These are phyloP conservation scores for Starmerella ratchasimensis DNA, from an alignment of 805 yeast genomes.

Conservation along the genomic window DNA sequence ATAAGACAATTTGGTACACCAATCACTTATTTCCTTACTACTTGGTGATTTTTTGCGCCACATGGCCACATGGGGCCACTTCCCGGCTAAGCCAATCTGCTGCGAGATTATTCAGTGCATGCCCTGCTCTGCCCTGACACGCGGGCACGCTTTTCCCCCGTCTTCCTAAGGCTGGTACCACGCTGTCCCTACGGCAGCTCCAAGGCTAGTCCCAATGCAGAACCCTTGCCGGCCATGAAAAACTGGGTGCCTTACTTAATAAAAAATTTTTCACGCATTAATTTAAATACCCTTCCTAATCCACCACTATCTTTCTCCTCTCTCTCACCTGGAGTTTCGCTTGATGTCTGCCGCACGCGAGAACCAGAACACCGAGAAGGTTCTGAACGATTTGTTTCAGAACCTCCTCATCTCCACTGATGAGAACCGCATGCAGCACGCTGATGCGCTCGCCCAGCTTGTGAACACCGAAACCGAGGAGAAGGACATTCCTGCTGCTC, in stretches of 20 bases:
- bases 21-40: too few species aligned
- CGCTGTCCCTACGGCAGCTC: too few species aligned
- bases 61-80: too few species aligned
- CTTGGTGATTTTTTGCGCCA: too few species aligned
- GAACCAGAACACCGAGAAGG: conserved; percentile 36
- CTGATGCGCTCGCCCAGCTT: conserved; percentile 80
- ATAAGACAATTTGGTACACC: too few species aligned
- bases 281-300: conserved; percentile 8
- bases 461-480: conserved; percentile 94
- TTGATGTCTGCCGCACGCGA: conserved; percentile 21
- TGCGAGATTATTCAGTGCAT: too few species aligned
- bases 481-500: conserved; percentile 90
- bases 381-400: conserved; percentile 83
- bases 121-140: too few species aligned
- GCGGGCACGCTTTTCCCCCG: too few species aligned
- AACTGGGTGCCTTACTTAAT: conserved; percentile 1
- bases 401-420: conserved; percentile 75
- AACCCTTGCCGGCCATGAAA: too few species aligned
- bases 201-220: too few species aligned
- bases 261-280: conserved; percentile 7
- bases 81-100: too few species aligned
- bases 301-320: background rate
- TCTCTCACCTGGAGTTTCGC: background rate
- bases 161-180: too few species aligned
- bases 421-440: conserved; percentile 74